Base-by-base conservation (phyloP, 1,139 yeast species). In the Hansenula lynferdii region DNA sequence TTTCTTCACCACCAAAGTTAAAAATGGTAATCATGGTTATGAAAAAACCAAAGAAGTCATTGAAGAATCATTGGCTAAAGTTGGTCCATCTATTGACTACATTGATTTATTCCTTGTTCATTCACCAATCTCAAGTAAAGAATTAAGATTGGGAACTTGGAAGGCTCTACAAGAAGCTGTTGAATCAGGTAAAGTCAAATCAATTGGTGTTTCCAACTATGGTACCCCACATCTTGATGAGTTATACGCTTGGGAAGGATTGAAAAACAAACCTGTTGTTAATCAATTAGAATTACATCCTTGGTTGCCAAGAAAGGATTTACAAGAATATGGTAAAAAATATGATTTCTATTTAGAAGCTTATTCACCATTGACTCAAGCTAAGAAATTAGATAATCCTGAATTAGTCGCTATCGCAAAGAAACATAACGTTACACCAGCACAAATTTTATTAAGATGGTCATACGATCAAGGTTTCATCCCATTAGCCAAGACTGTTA, bases 401-500 rank as follows among this genome's bases (percentile, higher is more conserved):
- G 69, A 62, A 32, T 53, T 78, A 41, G 48, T 59, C 34, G 56
- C 40, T 18, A 40, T 69, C 23, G 68, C 70, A 28, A 42, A 57
- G 28, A 62, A 61, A 44, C 62, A 66, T 40, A 42, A 47, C 12
- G 62, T 60, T 34, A 46, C 62, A 5, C 56, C 69, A 2, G 72
- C 68, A 15, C 73, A 70, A 44, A 58, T 69, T 17, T 53, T 70
- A 38, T 45, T 69, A 19, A 57, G 62, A 31, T 72, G 76, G 75
- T 57, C 67, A 6, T 51, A 32, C 18, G 20, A 33, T 20, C 40
- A 37, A 30, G 85, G 85, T 0, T 77, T 76, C 51, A 69, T 82
- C 35, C 86, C 85, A 14, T 67, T 85, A 45, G 90, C 84, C 17
- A 84, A 84, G 58, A 71, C 87, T 3, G 71, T 69, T 35, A 77